Evolutionary conservation across 2,329 filamentous ascomycete species (phyloP).

Genomic region (Epicoccum sorghinum): DNA sequence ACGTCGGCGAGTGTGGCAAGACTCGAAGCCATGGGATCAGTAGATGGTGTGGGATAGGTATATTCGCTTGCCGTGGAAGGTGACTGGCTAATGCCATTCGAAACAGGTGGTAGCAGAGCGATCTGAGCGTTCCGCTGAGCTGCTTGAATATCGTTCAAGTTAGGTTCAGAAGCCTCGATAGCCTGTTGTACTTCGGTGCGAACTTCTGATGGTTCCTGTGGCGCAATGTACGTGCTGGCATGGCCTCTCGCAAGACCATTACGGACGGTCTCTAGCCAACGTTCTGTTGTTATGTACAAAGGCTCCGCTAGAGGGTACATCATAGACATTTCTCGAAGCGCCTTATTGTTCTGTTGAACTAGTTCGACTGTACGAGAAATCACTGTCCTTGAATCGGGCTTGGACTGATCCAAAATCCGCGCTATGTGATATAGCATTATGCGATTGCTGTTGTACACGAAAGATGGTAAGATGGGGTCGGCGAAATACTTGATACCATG

Average conservation of each 20-base stretch:
- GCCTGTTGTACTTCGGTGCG: slow-evolving; percentile 31
- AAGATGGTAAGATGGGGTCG: slow-evolving; percentile 40
- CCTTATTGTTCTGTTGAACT: slow-evolving; percentile 41
- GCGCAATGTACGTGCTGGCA: slow-evolving; percentile 36
- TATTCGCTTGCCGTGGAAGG: slow-evolving; percentile 21
- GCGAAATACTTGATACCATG: slow-evolving; percentile 43
- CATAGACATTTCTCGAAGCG: slow-evolving; percentile 37
- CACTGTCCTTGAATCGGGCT: slow-evolving; percentile 32
- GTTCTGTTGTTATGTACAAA: slow-evolving; percentile 38
- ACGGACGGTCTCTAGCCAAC: slow-evolving; percentile 41
- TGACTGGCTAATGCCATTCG: slow-evolving; percentile 7
- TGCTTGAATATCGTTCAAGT: slow-evolving; percentile 7
- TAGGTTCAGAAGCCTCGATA: slow-evolving; percentile 22
- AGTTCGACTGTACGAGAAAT: slow-evolving; percentile 37
- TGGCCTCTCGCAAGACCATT: slow-evolving; percentile 37
- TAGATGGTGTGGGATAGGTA: slow-evolving; percentile 16
- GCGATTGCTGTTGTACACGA: slow-evolving; percentile 43
- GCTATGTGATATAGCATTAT: slow-evolving; percentile 45
- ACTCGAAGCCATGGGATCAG: slow-evolving; percentile 7
- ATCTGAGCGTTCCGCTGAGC: slow-evolving; percentile 17
- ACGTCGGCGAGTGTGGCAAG: slow-evolving; percentile 18
- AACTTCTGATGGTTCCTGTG: slow-evolving; percentile 35
- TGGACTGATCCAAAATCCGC: slow-evolving; percentile 34
- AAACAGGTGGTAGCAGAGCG: slow-evolving; percentile 22
- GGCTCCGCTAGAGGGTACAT: slow-evolving; percentile 42